Base-by-base conservation (phyloP, 2,329 filamentous ascomycete genomes). In the Fusarium penzigii region DNA sequence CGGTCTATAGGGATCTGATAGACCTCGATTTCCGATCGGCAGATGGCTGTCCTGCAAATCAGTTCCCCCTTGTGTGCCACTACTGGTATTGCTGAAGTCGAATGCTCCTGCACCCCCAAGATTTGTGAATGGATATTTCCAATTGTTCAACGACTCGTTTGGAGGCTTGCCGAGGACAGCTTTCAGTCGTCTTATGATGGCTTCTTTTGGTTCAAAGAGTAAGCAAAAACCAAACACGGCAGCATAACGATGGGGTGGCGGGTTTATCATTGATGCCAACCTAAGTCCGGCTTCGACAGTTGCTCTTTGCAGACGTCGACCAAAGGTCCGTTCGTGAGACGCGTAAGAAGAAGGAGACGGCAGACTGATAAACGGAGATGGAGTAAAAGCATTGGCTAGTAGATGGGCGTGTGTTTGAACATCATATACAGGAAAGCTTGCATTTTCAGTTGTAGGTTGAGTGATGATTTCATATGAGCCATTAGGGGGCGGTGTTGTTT, bases 181-280 rank as follows among this genome's bases (percentile, higher is more conserved):
- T 14, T 51, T 67, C 13, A 79, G 66, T 13, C 76, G 73, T 16
- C 67, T 56, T 29, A 79, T 55, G 48, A 85, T 83, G 38, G 69
- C 61, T 5, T 81, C 78, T 5, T 70, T 70, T 2, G 73, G 70
- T 62, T 85, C 79, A 55, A 86, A 86, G 25, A 85, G 78, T 16
- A 88, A 72, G n/a, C 84, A 85, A 51, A 91, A 87, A 36, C 84
- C 86, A 67, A 92, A 92, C 1, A 85, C 78, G 34, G 79, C 77
- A n/a, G 75, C 71, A 49, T 85, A 75, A 1, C 69, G 69, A 3
- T 73, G 67, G 2, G 77, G 75, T 0, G 80, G 75, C 44, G 82
- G 78, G 57, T 77, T 71, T 2, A 72, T 64, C 66, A 77, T 75
- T 13, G 67, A 72, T 3, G 89, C 75, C 1, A 92, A 70, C 3